Base-by-base conservation (phyloP, 179 eudicot genomes). In the Patellifolia procumbens region DNA sequence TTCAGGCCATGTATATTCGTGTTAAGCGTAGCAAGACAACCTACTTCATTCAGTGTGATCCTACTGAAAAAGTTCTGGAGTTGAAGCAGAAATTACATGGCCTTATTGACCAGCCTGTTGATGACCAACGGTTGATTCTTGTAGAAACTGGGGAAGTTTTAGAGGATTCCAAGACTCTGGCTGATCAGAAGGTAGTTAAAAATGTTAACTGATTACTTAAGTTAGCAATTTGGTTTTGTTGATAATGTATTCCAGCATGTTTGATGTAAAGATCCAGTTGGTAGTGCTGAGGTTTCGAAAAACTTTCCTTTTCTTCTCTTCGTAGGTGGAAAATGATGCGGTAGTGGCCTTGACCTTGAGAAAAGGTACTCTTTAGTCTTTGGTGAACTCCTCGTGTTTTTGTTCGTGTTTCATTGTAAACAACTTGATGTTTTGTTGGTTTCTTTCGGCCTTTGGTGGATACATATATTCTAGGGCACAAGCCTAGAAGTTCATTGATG, bases 321-420 rank as follows among this genome's bases (percentile, higher is more conserved):
- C 78, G 73, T 89, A 95, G 99, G 99, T 95, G 70, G 98, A 95
- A 86, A 95, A 95, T 83, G 99, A 95, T 81, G 96, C 97, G 84
- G 88, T 93, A 81, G 97, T 95, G 82, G 99, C 98, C 69, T 80
- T 93, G 85, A 89, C 95, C 43, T 73, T 95, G 83, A 90, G 96
- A 87, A 91, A 89, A 95, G 99, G 99, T 91, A 56, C 70, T 16
- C 51, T 70, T 58, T 74, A 11, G 39, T 7, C n/a, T 48, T 72
- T 62, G 60, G 63, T 24, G 24, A 1, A 49, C 31, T 42, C 51
- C 22, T 55, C 28, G 43, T 34, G 52, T 75, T 43, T 28, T 49
- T 58, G n/a, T 65, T 48, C 6, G 10, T 49, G 37, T 55, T 39
- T 58, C 45, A 5, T 16, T 45, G 34, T 46, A 22, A n/a, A 22